Base-by-base conservation (phyloP, 306 rosid species). In the Ziziphus jujuba region DNA sequence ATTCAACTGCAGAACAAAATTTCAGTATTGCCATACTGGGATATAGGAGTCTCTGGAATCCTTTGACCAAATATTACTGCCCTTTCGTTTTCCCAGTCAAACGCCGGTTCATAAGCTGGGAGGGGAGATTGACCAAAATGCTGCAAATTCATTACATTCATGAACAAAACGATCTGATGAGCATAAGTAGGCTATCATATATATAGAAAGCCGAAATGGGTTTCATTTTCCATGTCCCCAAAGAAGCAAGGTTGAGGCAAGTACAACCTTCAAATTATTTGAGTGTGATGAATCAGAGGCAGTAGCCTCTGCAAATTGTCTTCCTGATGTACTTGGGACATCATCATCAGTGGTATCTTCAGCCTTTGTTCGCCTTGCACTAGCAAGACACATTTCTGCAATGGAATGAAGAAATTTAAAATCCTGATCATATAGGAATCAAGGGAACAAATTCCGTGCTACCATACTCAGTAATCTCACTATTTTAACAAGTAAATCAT, bases 61-160 rank as follows among this genome's bases (percentile, higher is more conserved):
- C 99, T 85, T 87, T 93, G 99, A 28, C 99, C 97, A 82, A 88
- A 91, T 84, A 88, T 93, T 90, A 87, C 73, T 4, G 88, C 89
- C 80, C 99, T 87, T 87, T 93, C 99, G 70, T 90, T 88, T 80
- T 93, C 99, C 99, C 99, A 93, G 78, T 93, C 99, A 87, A 88
- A 93, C 15, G 97, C 99, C 2, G 97, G 99, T 69, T 90, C 97
- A 65, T 93, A 93, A 34, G 97, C 97, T 55, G 97, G 99, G 69
- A 93, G 91, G 16, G 97, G 92, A 59, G 97, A 93, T 38, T 80
- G 89, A 84, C 87, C 90, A 80, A 85, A 79, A 81, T 90, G 96
- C 99, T 90, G 85, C 78, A 74, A 60, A 72, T 69, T 54, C 51
- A 56, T 28, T 66, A 55, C 47, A 21, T 21, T 23, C 51, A 68